A percentile compares a stretch with the other conserved stretches of the same genome.
phyloP scores from a whole-genome alignment of 2,329 filamentous ascomycete genomes.

The Stemphylium vesicarium region DNA sequence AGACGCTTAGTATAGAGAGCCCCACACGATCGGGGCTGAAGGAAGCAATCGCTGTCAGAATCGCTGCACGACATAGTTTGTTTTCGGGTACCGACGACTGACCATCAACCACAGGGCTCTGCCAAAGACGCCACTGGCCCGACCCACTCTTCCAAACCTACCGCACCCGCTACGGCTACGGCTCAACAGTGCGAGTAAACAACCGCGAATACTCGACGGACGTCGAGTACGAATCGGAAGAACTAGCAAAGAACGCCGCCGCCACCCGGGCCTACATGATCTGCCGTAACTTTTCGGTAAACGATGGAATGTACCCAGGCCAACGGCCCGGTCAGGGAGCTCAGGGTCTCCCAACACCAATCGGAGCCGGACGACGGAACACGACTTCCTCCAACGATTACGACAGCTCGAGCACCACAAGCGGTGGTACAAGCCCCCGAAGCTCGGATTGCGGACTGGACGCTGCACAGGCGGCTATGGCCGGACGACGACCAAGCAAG shows the following conservation, averaged over 20 bases:
- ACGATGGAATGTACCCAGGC: slow-evolving; percentile 82
- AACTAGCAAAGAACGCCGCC: slow-evolving; percentile 87
- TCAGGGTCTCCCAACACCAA: slow-evolving; percentile 68
- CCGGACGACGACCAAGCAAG: slow-evolving; percentile 44
- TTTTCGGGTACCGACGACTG: slow-evolving; percentile 27
- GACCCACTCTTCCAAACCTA: slow-evolving; percentile 89
- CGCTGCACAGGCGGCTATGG: slow-evolving; percentile 21
- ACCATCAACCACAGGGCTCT: slow-evolving; percentile 71
- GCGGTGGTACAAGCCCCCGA: slow-evolving; percentile 63
- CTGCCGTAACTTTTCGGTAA: slow-evolving; percentile 95
- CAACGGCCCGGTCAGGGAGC: slow-evolving; percentile 62
- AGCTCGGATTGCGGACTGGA: slow-evolving; percentile 56
- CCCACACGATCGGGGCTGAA: slow-evolving; percentile 4
- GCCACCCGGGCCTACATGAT: slow-evolving; percentile 97
- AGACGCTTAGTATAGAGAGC: slow-evolving; percentile 5
- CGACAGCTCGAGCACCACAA: slow-evolving; percentile 59
- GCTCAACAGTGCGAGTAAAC: slow-evolving; percentile 92
- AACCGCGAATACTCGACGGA: slow-evolving; percentile 96
- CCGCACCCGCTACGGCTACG: slow-evolving; percentile 75
- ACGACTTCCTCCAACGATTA: slow-evolving; percentile 57
- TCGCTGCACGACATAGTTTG: slow-evolving; percentile 39
- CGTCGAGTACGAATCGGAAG: slow-evolving; percentile 79
- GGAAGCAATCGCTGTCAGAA: background rate
- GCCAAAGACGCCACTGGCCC: slow-evolving; percentile 90
- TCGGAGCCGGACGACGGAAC: slow-evolving; percentile 64